Evolutionary conservation across 1,139 yeast species (phyloP), one percentile per base, ranked within the genome.

Genomic region (Diutina mesorugosa): DNA sequence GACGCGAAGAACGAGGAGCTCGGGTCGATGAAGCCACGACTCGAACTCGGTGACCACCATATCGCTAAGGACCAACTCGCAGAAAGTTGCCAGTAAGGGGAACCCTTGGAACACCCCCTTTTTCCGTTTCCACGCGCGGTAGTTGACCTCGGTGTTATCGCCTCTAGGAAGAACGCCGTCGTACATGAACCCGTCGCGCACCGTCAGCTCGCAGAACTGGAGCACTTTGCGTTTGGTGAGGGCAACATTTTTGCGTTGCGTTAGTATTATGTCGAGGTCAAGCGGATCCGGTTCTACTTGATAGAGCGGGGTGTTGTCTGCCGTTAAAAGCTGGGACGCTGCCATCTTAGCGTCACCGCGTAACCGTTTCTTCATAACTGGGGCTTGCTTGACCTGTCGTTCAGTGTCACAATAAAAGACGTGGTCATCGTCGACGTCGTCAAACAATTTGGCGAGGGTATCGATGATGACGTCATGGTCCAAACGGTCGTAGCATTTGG

Each of bases 41-140:
- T n/a, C 60, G n/a, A 78, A 71, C 47, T 73, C 64, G 7, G 72
- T 66, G n/a, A 74, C 74, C 2, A 87, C 79, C 55, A 91, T 67
- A 8, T 78, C 74, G 61, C 87, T 88, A 63, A 87, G 87, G 0
- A 88, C 81, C 5, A 90, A 64, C 61, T 90, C 89, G 61, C 96
- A 90, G 47, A 93, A 73, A 2, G 84, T 72, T 0, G 89, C 79
- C 61, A 96, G 95, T 16, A 91, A 69, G 0, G 86, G 83, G 7
- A 90, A 82, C 0, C 99, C 99, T 69, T 93, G 99, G 56, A 87
- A 93, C 0, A 93, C 78, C 0, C 99, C 99, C 10, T 73, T 69
- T 48, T 70, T 77, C 58, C 96, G 73, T 32, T 68, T 26, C 51
- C 51, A 47, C 7, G 35, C 35, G 4, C 47, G 47, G 8, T 6